Conservation (phyloP, 73 alveolate genomes). For the Stentor coeruleus region DNA sequence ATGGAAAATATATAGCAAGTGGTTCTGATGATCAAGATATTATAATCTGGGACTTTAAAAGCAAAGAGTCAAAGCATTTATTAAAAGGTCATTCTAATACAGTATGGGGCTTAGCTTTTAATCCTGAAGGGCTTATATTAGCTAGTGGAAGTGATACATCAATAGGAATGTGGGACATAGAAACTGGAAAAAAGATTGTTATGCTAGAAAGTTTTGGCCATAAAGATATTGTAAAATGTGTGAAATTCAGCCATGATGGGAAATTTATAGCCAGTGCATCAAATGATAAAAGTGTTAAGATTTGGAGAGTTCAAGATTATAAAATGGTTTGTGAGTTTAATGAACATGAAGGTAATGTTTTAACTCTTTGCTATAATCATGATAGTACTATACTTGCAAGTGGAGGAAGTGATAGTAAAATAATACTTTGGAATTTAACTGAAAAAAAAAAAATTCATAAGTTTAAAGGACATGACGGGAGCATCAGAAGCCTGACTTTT, state of each 20-base stretch:
- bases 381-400: no score
- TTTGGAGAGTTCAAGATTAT: not conserved
- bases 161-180: no score
- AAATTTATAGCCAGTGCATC: not conserved
- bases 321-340: not conserved
- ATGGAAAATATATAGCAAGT: not conserved
- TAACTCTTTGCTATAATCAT: no score
- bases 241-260: not conserved
- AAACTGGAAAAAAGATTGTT: not conserved
- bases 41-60: not conserved
- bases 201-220: not conserved
- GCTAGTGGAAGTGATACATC: conserved; percentile 2
- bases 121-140: not conserved
- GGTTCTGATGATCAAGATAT: not conserved
- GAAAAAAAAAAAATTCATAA: not conserved
- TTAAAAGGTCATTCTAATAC: not conserved
- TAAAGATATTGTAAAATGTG: not conserved
- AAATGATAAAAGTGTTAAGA: not conserved
- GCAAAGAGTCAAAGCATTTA: not conserved
- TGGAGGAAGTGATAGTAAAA: no score
- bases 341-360: not conserved
- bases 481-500: not conserved
- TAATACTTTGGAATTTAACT: no score
- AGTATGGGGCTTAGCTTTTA: not conserved
- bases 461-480: not conserved